A percentile compares a stretch with the other conserved stretches of the same genome.
phyloP scores from a whole-genome alignment of 768 basidiomycete genomes.

The Termitomyces sp. region DNA sequence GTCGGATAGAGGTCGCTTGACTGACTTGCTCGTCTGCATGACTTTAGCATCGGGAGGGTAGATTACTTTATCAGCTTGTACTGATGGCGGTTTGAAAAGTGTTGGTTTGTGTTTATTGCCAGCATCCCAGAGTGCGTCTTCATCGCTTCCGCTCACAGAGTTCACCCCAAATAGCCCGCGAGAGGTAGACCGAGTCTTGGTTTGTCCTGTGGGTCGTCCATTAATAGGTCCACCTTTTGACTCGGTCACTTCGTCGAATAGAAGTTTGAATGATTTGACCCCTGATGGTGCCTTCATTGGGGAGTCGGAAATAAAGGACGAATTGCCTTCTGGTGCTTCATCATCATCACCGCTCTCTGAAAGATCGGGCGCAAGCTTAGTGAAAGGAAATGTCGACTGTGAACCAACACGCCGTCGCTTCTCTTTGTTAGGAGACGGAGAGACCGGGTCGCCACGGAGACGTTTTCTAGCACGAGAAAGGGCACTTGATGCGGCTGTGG shows the following conservation, averaged over 20 bases:
- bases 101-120: slow-evolving; percentile 6
- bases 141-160: slow-evolving; percentile 7
- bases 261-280: slow-evolving; percentile 60
- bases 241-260: slow-evolving; percentile 54
- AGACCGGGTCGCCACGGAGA: slow-evolving; percentile 79
- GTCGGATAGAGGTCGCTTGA: slow-evolving; percentile 44
- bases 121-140: slow-evolving; percentile 14
- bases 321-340: slow-evolving; percentile 36
- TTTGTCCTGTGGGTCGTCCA: slow-evolving; percentile 11
- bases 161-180: slow-evolving; percentile 16
- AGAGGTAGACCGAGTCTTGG: slow-evolving; percentile 12
- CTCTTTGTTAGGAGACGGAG: slow-evolving; percentile 77
- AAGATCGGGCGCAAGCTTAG: slow-evolving; percentile 28
- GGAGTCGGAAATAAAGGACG: slow-evolving; percentile 66
- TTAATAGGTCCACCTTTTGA: slow-evolving; percentile 6
- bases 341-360: slow-evolving; percentile 33
- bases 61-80: background rate
- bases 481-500: slow-evolving; percentile 37
- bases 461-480: slow-evolving; percentile 76
- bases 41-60: background rate
- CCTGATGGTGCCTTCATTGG: slow-evolving; percentile 61
- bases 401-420: slow-evolving; percentile 62
- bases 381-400: slow-evolving; percentile 37
- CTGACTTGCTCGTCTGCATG: slow-evolving; percentile 18
- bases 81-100: slow-evolving; percentile 4